phyloP scores from a whole-genome alignment of 805 yeast species.

The Metschnikowia similis region DNA sequence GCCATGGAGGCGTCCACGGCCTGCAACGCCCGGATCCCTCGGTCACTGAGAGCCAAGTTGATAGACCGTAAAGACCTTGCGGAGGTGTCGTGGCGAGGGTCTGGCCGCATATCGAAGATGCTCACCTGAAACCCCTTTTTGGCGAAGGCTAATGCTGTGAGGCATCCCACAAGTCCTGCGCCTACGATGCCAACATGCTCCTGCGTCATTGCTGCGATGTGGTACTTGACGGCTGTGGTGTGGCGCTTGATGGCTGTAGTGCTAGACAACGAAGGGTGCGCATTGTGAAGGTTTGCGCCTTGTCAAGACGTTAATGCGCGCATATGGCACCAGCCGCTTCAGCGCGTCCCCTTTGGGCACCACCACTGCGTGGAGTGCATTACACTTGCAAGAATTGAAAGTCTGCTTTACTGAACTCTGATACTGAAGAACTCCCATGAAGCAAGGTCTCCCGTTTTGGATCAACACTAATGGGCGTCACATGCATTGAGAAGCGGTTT shows the following conservation, averaged over 20 bases:
- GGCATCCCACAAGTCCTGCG: conserved; percentile 86
- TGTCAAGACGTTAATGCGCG: not conserved
- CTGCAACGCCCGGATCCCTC: conserved; percentile 72
- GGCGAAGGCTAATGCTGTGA: conserved; percentile 76
- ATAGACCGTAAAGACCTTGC: conserved; percentile 58
- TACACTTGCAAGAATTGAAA: no score
- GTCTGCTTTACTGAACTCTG: no score
- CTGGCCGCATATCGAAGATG: conserved; percentile 66
- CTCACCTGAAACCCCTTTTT: conserved; percentile 69
- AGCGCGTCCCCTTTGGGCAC: not conserved
- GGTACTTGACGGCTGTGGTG: not conserved
- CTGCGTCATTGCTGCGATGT: not conserved
- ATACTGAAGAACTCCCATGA: no score
- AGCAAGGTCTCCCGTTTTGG: no score
- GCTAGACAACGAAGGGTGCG: not conserved
- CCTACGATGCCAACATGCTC: conserved; percentile 60
- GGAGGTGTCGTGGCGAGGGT: conserved; percentile 46
- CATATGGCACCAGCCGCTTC: not conserved
- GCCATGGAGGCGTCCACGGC: conserved; percentile 60
- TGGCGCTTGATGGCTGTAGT: not conserved
- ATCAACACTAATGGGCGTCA: no score
- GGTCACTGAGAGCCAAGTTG: conserved; percentile 80
- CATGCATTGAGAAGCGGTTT: not conserved
- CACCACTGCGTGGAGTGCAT: no score
- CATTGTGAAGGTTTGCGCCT: not conserved